These are phyloP conservation scores for Suillus discolor DNA, from an alignment of 768 basidiomycete genomes.

Conservation along the genomic window DNA sequence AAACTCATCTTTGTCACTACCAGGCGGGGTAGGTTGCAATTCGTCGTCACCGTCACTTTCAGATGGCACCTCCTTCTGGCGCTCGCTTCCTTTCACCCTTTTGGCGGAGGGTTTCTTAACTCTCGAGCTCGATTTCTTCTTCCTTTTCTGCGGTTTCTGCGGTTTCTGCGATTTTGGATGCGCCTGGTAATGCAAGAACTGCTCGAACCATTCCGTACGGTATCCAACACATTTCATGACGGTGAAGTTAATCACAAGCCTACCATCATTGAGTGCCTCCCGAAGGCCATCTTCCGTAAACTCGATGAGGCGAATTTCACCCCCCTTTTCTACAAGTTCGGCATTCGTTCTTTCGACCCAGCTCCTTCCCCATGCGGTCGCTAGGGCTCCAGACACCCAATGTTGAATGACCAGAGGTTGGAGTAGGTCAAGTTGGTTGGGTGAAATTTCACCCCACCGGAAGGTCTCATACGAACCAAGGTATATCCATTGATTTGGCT, in stretches of 20 bases:
- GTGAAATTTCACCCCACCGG: slow-evolving; percentile 17
- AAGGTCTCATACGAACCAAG: slow-evolving; percentile 15
- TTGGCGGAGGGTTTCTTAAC: not conserved
- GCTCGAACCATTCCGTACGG: slow-evolving; percentile 22
- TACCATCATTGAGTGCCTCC: slow-evolving; percentile 20
- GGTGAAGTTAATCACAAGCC: slow-evolving; percentile 19
- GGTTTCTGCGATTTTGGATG: slow-evolving; percentile 16
- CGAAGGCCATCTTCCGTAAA: slow-evolving; percentile 10
- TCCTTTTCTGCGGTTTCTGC: slow-evolving; percentile 1
- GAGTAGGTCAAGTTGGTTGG: slow-evolving; percentile 15
- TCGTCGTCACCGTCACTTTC: slow-evolving; percentile 15
- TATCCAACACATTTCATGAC: slow-evolving; percentile 25
- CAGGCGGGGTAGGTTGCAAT: not conserved
- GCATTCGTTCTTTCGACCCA: slow-evolving; percentile 5
- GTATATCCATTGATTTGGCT: slow-evolving; percentile 10
- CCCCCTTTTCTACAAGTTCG: slow-evolving; percentile 6
- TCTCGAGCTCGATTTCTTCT: not conserved
- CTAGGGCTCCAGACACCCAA: slow-evolving; percentile 14
- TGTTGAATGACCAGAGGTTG: slow-evolving; percentile 10
- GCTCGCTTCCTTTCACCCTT: not conserved
- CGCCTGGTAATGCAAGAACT: slow-evolving; percentile 16
- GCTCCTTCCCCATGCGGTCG: slow-evolving; percentile 3
- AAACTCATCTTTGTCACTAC: slow-evolving; percentile 19
- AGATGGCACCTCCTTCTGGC: not conserved
- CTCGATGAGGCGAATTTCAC: slow-evolving; percentile 5